These are phyloP conservation scores for Cyberlindnera mississippiensis DNA, from an alignment of 805 yeast species.

Conservation along the genomic window DNA sequence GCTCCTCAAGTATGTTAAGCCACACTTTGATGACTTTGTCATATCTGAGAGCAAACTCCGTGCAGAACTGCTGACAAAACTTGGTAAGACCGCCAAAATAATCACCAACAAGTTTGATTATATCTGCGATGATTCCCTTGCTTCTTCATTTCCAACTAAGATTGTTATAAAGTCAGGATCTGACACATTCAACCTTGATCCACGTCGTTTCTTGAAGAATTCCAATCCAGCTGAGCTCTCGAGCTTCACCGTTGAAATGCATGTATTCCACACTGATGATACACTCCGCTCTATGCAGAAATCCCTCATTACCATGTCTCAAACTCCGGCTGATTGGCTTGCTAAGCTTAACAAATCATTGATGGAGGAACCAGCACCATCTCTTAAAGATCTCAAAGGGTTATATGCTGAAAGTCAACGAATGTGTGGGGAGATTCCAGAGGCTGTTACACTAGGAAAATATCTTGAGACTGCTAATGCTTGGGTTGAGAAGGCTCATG, in stretches of 20 bases:
- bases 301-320: slow-evolving; percentile 37
- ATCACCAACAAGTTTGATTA: slow-evolving; percentile 35
- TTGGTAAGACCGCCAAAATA: slow-evolving; percentile 31
- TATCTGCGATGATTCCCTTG: slow-evolving; percentile 51
- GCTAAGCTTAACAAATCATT: slow-evolving; percentile 39
- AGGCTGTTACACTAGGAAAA: slow-evolving; percentile 33
- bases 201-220: slow-evolving; percentile 29
- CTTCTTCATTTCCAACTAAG: slow-evolving; percentile 51
- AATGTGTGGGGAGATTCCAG: slow-evolving; percentile 38
- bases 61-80: slow-evolving; percentile 30
- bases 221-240: slow-evolving; percentile 2
- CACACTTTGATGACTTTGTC: slow-evolving; percentile 33
- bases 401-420: slow-evolving; percentile 55
- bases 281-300: slow-evolving; percentile 38
- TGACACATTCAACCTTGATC: slow-evolving; percentile 31
- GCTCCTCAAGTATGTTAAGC: slow-evolving; percentile 32
- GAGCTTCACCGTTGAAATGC: slow-evolving; percentile 38
- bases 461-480: slow-evolving; percentile 43
- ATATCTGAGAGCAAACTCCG: slow-evolving; percentile 43
- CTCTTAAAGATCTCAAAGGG: slow-evolving; percentile 41
- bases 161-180: slow-evolving; percentile 36
- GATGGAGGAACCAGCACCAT: slow-evolving; percentile 39
- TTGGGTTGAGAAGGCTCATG: slow-evolving; percentile 55
- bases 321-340: slow-evolving; percentile 51
- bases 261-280: slow-evolving; percentile 49